A percentile compares a stretch with the other conserved stretches of the same genome.
Conservation (phyloP, 441 rosid genomes). For the Codiaeum variegatum region DNA sequence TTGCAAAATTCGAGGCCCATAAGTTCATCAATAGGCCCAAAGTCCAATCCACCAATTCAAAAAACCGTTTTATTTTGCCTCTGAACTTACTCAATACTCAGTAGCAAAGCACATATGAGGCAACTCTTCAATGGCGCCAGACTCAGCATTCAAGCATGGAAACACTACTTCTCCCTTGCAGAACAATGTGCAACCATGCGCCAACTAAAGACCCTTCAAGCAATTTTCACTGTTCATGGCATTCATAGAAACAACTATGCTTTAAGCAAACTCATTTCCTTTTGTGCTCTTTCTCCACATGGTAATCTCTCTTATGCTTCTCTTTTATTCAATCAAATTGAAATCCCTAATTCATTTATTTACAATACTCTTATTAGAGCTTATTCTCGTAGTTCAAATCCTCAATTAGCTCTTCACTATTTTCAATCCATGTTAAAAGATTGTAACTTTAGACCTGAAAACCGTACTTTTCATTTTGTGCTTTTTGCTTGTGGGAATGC, state of each 20-base stretch:
- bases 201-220: constrained; percentile 42
- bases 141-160: constrained; percentile 31
- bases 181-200: constrained; percentile 30
- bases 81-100: too few species aligned
- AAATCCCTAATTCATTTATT: constrained; percentile 31
- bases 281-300: constrained; percentile 26
- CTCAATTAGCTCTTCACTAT: constrained; percentile 38
- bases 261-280: constrained; percentile 45
- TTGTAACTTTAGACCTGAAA: constrained; percentile 31
- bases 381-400: constrained; percentile 33
- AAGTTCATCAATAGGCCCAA: too few species aligned
- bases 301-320: constrained; percentile 42
- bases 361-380: constrained; percentile 50
- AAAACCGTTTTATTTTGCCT: too few species aligned
- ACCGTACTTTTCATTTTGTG: constrained; percentile 44
- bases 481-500: constrained; percentile 37
- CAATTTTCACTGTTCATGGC: constrained; percentile 38
- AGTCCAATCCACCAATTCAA: too few species aligned
- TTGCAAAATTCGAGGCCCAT: too few species aligned
- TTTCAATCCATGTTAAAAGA: constrained; percentile 38
- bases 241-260: constrained; percentile 36
- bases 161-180: constrained; percentile 31
- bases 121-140: constrained; percentile 10
- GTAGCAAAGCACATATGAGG: constrained; percentile 2
- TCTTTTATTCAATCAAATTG: constrained; percentile 31